phyloP scores from a whole-genome alignment of 2,329 filamentous ascomycete genomes.

The Stagonosporopsis vannaccii region DNA sequence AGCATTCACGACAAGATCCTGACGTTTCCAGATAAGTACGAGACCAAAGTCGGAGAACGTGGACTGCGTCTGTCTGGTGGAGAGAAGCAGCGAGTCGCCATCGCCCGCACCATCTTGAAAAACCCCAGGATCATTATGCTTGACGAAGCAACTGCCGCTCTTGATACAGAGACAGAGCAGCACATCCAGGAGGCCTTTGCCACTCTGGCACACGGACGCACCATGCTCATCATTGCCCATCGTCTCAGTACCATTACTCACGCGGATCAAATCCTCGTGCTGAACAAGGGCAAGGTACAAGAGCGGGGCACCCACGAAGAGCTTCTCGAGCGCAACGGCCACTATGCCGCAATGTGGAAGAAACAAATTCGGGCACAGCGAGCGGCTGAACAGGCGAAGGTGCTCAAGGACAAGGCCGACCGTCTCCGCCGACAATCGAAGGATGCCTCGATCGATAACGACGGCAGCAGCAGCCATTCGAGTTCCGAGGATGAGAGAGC shows the following conservation, averaged over 20 bases:
- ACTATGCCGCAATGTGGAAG: slow-evolving; percentile 61
- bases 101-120: slow-evolving; percentile 91
- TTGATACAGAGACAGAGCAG: slow-evolving; percentile 92
- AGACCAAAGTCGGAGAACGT: slow-evolving; percentile 89
- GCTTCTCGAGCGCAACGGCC: slow-evolving; percentile 54
- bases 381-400: slow-evolving; percentile 58
- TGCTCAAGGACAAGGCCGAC: slow-evolving; percentile 59
- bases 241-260: slow-evolving; percentile 63
- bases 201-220: slow-evolving; percentile 82
- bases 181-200: slow-evolving; percentile 89
- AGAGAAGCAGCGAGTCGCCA: slow-evolving; percentile 92
- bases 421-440: slow-evolving; percentile 58
- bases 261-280: slow-evolving; percentile 64
- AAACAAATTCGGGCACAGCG: slow-evolving; percentile 60
- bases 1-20: slow-evolving; percentile 94
- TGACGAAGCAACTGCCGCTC: slow-evolving; percentile 89
- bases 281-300: slow-evolving; percentile 60
- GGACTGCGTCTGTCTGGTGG: slow-evolving; percentile 87
- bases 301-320: slow-evolving; percentile 62
- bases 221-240: slow-evolving; percentile 93
- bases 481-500: slow-evolving; percentile 44
- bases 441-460: slow-evolving; percentile 49
- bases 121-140: slow-evolving; percentile 90
- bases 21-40: slow-evolving; percentile 84
- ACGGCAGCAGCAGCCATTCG: slow-evolving; percentile 48